Conservation (phyloP, 352 stramenopile genomes). For the Phytophthora capsici region DNA sequence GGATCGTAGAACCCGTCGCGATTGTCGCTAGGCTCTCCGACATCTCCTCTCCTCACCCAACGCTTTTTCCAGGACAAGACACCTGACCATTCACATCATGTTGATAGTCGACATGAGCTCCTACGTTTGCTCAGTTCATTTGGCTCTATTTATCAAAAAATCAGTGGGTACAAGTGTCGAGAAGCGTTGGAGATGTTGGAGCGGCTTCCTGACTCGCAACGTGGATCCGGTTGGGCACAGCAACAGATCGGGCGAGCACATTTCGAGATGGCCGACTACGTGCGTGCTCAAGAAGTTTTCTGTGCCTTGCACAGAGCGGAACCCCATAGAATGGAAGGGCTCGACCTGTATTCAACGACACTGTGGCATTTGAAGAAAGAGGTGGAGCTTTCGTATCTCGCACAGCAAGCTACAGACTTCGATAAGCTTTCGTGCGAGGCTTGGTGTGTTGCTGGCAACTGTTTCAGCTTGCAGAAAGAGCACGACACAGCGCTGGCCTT, state of each 20-base stretch:
- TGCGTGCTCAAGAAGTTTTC: conserved; percentile 87
- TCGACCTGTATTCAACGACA: conserved; percentile 96
- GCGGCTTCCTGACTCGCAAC: conserved; percentile 83
- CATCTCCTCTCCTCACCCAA: conserved; percentile 21
- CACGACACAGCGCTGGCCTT: conserved; percentile 96
- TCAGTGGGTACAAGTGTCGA: conserved; percentile 80
- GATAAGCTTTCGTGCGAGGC: conserved; percentile 94
- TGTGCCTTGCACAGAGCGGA: conserved; percentile 90
- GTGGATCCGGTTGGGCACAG: conserved; percentile 93
- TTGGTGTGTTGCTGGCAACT: conserved; percentile 98
- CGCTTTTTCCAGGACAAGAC: conserved; percentile 31
- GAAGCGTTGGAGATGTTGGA: conserved; percentile 91
- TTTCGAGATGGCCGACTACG: conserved; percentile 97
- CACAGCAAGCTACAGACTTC: conserved; percentile 93
- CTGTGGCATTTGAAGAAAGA: conserved; percentile 98
- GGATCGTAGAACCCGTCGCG: conserved; percentile 31
- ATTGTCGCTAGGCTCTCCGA: conserved; percentile 24
- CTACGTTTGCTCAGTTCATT: conserved; percentile 71
- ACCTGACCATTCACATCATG: conserved; percentile 7
- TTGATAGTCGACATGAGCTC: conserved; percentile 42
- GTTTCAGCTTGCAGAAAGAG: conserved; percentile 98
- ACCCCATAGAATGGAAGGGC: conserved; percentile 93
- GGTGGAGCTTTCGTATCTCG: conserved; percentile 96
- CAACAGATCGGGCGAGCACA: conserved; percentile 95
- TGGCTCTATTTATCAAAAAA: conserved; percentile 75